Base-by-base conservation (phyloP, 257 asterid genomes). In the Solanum medicagineum region DNA sequence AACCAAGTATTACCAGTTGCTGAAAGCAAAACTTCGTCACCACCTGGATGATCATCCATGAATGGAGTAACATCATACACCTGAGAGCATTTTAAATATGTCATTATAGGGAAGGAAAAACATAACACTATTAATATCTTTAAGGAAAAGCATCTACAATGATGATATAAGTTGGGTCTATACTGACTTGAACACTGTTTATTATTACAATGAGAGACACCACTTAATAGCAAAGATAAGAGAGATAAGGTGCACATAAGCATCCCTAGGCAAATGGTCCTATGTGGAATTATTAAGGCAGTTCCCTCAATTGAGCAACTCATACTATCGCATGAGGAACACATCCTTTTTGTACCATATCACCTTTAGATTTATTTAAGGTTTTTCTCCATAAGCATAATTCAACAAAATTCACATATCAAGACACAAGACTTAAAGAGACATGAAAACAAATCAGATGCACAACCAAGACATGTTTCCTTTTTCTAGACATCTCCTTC, bases 41-140 rank as follows among this genome's bases (percentile, higher is more conserved):
- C 98, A 85, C 98, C 98, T 1, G 98, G 98, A 88, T 95, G 98
- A 88, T 95, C 98, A 7, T 94, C 97, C 99, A 95, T 95, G 91
- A 95, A 95, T 8, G 96, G 93, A 85, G 98, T 93, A 29, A 94
- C 95, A 87, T 95, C 98, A 85, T 95, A 95, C 68, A 95, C 99
- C 99, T 95, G 66, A 53, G 62, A 79, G 5, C 45, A 53, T 53
- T 79, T 24, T 51, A 20, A 77, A 77, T 51, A 51, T 51, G 17
- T 26, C 82, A 24, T 24, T 26, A 15, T 26, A 51, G 6, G 83
- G 15, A 49, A 42, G 22, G 77, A 19, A 85, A 80, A 49, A 49
- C 17, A 77, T 26, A 26, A 24, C 24, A 49, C 62, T 51, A 15
- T 75, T 15, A 14, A 53, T 10, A 16, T 24, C 24, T 77, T 77